Conservation (phyloP, 495 filamentous ascomycete species). For the Aspergillus indologenus region DNA sequence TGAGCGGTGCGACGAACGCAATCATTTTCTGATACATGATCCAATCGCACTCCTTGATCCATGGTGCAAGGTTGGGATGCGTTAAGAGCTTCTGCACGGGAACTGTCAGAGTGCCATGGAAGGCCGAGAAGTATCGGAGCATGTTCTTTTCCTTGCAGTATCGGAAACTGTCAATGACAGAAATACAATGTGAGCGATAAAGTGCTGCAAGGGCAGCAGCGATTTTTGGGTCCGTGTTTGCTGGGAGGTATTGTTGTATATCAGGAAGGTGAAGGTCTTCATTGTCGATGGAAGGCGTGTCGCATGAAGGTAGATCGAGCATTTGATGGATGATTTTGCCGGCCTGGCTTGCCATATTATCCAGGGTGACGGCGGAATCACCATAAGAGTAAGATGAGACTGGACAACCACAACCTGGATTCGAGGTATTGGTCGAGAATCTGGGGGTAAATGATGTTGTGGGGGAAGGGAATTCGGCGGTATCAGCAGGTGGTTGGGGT, state of each 20-base stretch:
- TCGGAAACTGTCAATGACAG: slow-evolving; percentile 88
- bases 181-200: slow-evolving; percentile 92
- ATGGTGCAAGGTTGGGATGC: slow-evolving; percentile 75
- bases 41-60: slow-evolving; percentile 95
- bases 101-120: slow-evolving; percentile 92
- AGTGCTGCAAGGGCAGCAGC: slow-evolving; percentile 77
- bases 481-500: slow-evolving; percentile 57
- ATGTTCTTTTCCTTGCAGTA: slow-evolving; percentile 94
- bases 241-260: slow-evolving; percentile 72
- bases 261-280: slow-evolving; percentile 73
- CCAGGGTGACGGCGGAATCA: slow-evolving; percentile 32
- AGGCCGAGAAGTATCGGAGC: slow-evolving; percentile 90
- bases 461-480: slow-evolving; percentile 67
- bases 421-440: slow-evolving; percentile 23
- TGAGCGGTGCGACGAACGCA: slow-evolving; percentile 77
- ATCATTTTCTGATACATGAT: slow-evolving; percentile 96
- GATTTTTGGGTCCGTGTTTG: slow-evolving; percentile 72
- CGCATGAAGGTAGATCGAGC: slow-evolving; percentile 61
- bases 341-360: slow-evolving; percentile 43
- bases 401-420: slow-evolving; percentile 32
- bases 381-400: slow-evolving; percentile 19
- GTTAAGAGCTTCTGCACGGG: slow-evolving; percentile 94
- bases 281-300: slow-evolving; percentile 52
- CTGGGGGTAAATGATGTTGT: slow-evolving; percentile 38
- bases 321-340: slow-evolving; percentile 60